Evolutionary conservation across 345 rosid species (phyloP).

Genomic region (Hevea brasiliensis): DNA sequence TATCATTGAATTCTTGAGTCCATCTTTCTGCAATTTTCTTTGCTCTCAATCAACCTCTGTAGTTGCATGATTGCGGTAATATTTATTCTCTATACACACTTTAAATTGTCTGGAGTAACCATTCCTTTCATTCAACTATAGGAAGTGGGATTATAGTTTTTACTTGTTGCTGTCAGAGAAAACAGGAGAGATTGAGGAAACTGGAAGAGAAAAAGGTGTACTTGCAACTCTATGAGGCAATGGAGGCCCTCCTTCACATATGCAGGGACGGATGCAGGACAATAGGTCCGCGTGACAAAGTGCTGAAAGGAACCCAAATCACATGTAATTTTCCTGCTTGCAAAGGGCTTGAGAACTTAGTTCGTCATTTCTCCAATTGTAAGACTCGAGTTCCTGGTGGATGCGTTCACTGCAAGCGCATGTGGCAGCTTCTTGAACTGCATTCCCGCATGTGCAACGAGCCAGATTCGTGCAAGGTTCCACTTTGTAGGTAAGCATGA

Average conservation of each 20-base stretch:
- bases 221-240: slow-evolving; percentile 67
- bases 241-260: slow-evolving; percentile 89
- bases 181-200: slow-evolving; percentile 54
- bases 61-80: neutral
- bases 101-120: neutral
- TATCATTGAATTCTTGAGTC: neutral
- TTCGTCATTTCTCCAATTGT: slow-evolving; percentile 79
- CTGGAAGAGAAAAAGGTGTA: slow-evolving; percentile 64
- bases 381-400: slow-evolving; percentile 68
- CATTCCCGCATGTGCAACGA: slow-evolving; percentile 77
- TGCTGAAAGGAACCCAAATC: slow-evolving; percentile 50
- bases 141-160: neutral
- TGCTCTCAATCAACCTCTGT: neutral
- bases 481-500: slow-evolving; percentile 70
- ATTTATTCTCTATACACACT: neutral
- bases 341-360: slow-evolving; percentile 71
- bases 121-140: neutral
- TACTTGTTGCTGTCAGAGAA: slow-evolving; percentile 37
- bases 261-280: slow-evolving; percentile 85
- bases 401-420: slow-evolving; percentile 73
- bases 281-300: slow-evolving; percentile 75
- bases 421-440: slow-evolving; percentile 93
- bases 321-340: slow-evolving; percentile 74
- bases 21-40: neutral
- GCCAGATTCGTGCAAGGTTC: slow-evolving; percentile 77